A percentile compares a stretch with the other conserved stretches of the same genome.
Evolutionary conservation across 331 rosid genomes (phyloP).

Genomic region (Rhamnella rubrinervis): DNA sequence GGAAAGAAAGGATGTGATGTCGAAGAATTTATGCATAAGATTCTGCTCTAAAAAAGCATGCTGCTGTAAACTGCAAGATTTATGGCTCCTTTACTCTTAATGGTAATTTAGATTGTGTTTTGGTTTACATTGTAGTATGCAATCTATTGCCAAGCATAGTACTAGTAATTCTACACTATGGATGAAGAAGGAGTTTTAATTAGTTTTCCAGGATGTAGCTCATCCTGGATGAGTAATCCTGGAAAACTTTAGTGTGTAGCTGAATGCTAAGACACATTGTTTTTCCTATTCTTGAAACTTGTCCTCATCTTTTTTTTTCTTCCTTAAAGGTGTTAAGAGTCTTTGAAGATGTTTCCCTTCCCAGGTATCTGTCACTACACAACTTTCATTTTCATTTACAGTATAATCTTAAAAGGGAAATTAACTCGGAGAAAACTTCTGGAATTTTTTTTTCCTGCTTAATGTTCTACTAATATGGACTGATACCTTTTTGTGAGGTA

Average conservation of each 20-base stretch:
- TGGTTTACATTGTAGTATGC: not conserved
- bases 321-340: conserved; percentile 85
- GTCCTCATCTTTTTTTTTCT: conserved; percentile 4
- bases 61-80: conserved; percentile 64
- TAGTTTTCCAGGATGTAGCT: too few species aligned
- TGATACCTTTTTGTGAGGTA: not conserved
- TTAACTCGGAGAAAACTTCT: too few species aligned
- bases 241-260: not conserved
- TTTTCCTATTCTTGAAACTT: conserved; percentile 22
- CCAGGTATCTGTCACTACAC: conserved; percentile 46
- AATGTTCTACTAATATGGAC: not conserved
- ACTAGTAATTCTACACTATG: not conserved
- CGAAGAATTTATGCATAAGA: conserved; percentile 91
- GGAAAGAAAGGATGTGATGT: conserved; percentile 94
- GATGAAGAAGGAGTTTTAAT: too few species aligned
- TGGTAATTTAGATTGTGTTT: conserved; percentile 17
- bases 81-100: conserved; percentile 1
- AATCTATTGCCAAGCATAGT: conserved; percentile 13
- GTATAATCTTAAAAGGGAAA: not conserved
- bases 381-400: not conserved
- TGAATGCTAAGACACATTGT: not conserved
- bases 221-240: too few species aligned
- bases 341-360: conserved; percentile 77
- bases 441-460: not conserved
- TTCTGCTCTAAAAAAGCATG: conserved; percentile 86